Evolutionary conservation across 176 grass and related monocot species (phyloP).

Genomic region (Oryza rufipogon): DNA sequence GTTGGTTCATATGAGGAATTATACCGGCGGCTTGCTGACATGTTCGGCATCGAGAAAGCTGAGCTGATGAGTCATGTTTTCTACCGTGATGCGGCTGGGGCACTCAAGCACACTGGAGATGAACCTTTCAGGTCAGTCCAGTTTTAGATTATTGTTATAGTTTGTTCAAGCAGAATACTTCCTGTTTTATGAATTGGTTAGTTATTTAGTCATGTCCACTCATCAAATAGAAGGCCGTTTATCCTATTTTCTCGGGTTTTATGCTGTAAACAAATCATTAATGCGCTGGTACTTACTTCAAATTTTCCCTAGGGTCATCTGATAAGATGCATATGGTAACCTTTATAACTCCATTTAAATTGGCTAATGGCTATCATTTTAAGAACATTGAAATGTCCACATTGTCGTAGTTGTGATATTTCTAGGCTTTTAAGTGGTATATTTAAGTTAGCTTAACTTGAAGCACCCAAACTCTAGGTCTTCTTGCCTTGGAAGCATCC

Average conservation of each 20-base stretch:
- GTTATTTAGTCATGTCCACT: not conserved
- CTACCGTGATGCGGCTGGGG: conserved; percentile 77
- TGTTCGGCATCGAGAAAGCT: conserved; percentile 79
- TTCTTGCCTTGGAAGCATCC: conserved; percentile 53
- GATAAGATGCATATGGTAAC: not conserved
- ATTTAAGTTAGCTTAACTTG: conserved; percentile 8
- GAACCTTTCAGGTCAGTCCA: conserved; percentile 87
- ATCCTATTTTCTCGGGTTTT: not conserved
- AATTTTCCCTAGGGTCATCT: not conserved
- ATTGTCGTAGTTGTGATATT: not conserved
- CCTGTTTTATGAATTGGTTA: conserved; percentile 2
- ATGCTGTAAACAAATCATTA: not conserved
- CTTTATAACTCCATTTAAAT: conserved; percentile 13
- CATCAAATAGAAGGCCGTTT: not conserved
- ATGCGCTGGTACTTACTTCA: not conserved
- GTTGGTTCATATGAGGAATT: conserved; percentile 88
- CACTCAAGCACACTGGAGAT: conserved; percentile 81
- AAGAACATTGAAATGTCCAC: not conserved
- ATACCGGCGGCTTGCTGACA: conserved; percentile 73
- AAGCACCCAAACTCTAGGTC: conserved; percentile 27
- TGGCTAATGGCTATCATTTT: not conserved
- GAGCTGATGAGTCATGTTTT: conserved; percentile 88
- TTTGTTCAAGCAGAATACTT: not conserved
- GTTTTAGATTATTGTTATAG: not conserved
- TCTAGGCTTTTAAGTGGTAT: not conserved